Conservation (phyloP, 208 protist species). For the Wallacemonas sp. region DNA sequence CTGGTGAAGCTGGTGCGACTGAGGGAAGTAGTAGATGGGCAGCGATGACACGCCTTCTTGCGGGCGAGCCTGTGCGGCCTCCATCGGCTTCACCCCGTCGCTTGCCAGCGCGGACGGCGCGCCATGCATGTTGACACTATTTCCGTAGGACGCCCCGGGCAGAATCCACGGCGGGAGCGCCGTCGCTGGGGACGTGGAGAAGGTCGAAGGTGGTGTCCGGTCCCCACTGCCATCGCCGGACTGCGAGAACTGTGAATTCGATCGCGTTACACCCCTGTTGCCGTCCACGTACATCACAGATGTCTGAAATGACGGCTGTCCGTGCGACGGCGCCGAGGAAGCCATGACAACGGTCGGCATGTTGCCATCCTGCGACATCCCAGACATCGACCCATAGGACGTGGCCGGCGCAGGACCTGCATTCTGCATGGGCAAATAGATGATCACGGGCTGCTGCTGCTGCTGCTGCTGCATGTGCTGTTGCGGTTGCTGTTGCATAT, state of each 20-base stretch:
- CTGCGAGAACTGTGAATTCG: too few relatives aligned
- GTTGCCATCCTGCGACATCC: too few relatives aligned
- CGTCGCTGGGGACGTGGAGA: background rate
- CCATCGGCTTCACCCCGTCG: background rate
- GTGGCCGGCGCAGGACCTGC: too few relatives aligned
- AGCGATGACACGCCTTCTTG: background rate
- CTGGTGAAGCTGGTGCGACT: background rate
- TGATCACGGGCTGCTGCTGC: slow-evolving; percentile 16
- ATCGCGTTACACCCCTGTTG: too few relatives aligned
- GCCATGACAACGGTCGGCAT: too few relatives aligned
- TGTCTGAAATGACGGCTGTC: too few relatives aligned
- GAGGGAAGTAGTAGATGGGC: background rate
- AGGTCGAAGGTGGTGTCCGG: background rate
- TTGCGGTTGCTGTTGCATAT: too few relatives aligned
- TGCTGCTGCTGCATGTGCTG: slow-evolving; percentile 7
- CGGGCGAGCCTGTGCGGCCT: background rate
- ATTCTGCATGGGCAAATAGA: background rate
- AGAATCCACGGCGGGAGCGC: background rate
- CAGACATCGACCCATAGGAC: too few relatives aligned
- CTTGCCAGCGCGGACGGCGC: background rate
- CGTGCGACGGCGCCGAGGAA: too few relatives aligned
- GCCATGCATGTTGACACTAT: background rate
- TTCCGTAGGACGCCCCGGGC: background rate
- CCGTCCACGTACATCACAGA: too few relatives aligned
- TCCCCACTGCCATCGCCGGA: background rate